phyloP scores from a whole-genome alignment of 129 eudicot species.

The Apium graveolens region DNA sequence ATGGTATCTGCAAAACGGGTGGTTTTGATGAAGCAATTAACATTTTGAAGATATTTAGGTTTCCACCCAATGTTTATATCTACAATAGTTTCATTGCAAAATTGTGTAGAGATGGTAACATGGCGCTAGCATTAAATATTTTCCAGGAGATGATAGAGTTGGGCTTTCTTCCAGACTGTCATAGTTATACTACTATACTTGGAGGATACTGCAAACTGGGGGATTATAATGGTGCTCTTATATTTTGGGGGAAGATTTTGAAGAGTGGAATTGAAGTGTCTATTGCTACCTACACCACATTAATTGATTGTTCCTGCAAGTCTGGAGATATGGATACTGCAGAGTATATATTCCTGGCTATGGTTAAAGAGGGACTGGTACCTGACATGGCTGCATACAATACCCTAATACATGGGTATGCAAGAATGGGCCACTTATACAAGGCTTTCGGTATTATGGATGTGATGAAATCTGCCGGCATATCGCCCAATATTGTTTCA shows the following conservation, averaged over 20 bases:
- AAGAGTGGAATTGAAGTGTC: slow-evolving; percentile 27
- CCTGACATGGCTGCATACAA: slow-evolving; percentile 22
- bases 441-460: slow-evolving; percentile 25
- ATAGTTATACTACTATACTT: slow-evolving; percentile 22
- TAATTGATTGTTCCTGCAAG: slow-evolving; percentile 22
- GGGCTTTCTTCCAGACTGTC: slow-evolving; percentile 23
- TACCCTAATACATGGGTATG: slow-evolving; percentile 28
- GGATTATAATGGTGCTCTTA: slow-evolving; percentile 21
- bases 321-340: slow-evolving; percentile 23
- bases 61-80: slow-evolving; percentile 18
- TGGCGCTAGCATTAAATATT: slow-evolving; percentile 14
- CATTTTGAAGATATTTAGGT: slow-evolving; percentile 16
- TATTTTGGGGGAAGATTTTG: slow-evolving; percentile 21
- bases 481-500: slow-evolving; percentile 23
- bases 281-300: slow-evolving; percentile 23
- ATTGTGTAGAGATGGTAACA: slow-evolving; percentile 23
- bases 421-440: slow-evolving; percentile 19
- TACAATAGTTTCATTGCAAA: slow-evolving; percentile 25
- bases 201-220: slow-evolving; percentile 21
- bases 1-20: slow-evolving; percentile 26
- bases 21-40: slow-evolving; percentile 13
- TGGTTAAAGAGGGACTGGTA: slow-evolving; percentile 16
- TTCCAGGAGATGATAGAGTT: slow-evolving; percentile 25
- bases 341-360: slow-evolving; percentile 14
- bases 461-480: slow-evolving; percentile 21